Evolutionary conservation across 164 flowering plant species (phyloP), one percentile per base, ranked within the genome.

Genomic region (Magnolia officinalis): DNA sequence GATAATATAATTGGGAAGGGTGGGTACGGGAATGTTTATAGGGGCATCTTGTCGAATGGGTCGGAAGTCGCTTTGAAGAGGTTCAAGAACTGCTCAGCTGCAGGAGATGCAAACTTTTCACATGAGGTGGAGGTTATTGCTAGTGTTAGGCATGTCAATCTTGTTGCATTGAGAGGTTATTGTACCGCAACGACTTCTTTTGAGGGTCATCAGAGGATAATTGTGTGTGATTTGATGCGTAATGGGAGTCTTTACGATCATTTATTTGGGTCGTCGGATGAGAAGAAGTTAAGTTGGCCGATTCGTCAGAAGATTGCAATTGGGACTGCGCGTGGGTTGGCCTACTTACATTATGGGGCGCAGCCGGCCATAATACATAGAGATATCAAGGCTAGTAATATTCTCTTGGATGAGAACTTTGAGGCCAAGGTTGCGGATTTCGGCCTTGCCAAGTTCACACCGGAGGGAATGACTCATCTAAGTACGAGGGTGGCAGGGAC

Each of bases 401-500:
- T 94, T 51, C 91, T 95, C 19, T 81, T 95, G 80, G 95, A 91
- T 76, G 95, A 89, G 67, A 84, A 55, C 1, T 93, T 93, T 79
- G 97, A 93, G 82, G 78, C 97, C 19, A 90, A 89, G 70, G 91
- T 95, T n/a, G 95, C 90, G 0, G 97, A 95, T 84, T 95, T 95
- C 77, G 97, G 96, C 4, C 83, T 95, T 51, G 98, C 98, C 0
- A 92, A 89, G 90, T 90, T 92, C 72, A 83, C 85, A 0, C 95
- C 93, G 0, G 97, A 95, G 80, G 96, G 97, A 9, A 76, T 87
- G 90, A 90, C 93, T 1, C 97, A 93, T 82, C 20, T 91, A 87
- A 95, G 97, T 82, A 95, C 98, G 1, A 79, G 93, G 78, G 96
- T 95, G 58, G 97, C 97, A 1, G 98, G 98, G 67, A 95, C 98